These are phyloP conservation scores for Anthracocystis panici-leucophaei DNA, from an alignment of 1,284 basidiomycete species.

Conservation along the genomic window DNA sequence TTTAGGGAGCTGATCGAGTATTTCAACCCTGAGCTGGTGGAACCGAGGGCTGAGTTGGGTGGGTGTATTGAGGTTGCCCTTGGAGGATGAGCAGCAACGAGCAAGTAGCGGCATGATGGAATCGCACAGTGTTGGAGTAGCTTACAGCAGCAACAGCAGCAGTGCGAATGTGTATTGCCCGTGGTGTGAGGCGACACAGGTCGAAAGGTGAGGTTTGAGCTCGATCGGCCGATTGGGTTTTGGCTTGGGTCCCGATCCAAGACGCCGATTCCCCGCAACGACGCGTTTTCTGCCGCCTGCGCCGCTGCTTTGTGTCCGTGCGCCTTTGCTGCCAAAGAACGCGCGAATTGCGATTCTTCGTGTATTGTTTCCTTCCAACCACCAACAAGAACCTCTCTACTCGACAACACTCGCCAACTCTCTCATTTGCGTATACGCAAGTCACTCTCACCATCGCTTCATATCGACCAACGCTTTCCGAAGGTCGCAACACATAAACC, in stretches of 20 bases:
- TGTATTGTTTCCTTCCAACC: constrained; percentile 2
- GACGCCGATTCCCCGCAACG: not conserved
- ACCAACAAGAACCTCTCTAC: not conserved
- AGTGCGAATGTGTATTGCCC: too few relatives aligned
- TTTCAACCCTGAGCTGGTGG: constrained; percentile 59
- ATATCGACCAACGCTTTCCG: not conserved
- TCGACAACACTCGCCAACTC: not conserved
- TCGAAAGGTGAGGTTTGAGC: not conserved
- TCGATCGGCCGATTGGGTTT: not conserved
- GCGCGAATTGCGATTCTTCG: not conserved
- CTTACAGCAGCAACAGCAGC: not conserved
- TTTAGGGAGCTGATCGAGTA: constrained; percentile 65
- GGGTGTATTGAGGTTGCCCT: constrained; percentile 55
- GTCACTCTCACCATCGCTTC: not conserved
- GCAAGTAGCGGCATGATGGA: not conserved
- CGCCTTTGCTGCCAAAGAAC: not conserved
- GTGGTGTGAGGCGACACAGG: not conserved
- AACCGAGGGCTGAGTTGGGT: constrained; percentile 65
- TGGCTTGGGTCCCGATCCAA: not conserved
- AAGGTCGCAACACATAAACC: not conserved
- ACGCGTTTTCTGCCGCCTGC: not conserved
- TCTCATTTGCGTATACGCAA: not conserved
- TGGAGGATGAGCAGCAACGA: constrained; percentile 14
- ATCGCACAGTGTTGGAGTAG: not conserved
- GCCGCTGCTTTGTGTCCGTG: constrained; percentile 2